Conservation (phyloP, 2,329 filamentous ascomycete species). For the Emydomyces testavorans region DNA sequence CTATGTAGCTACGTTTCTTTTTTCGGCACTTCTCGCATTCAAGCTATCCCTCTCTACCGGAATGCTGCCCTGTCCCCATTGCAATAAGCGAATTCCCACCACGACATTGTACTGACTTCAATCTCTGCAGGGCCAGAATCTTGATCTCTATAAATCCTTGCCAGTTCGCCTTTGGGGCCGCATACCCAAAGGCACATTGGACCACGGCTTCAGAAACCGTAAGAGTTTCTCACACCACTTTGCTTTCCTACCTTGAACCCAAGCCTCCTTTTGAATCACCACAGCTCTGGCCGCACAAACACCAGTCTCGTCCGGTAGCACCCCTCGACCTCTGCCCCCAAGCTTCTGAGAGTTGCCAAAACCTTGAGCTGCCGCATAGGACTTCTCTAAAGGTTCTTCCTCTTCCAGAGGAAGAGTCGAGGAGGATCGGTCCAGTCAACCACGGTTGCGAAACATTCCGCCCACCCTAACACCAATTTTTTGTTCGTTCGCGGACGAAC, state of each 20-base stretch:
- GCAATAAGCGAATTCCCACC: not conserved
- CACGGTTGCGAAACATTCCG: constrained; percentile 85
- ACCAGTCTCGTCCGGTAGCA: constrained; percentile 5
- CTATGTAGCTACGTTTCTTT: constrained; percentile 3
- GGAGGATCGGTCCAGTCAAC: constrained; percentile 88
- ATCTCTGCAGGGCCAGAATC: constrained; percentile 1
- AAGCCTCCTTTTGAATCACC: constrained; percentile 10
- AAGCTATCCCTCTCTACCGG: not conserved
- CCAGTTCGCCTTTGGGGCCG: constrained; percentile 29
- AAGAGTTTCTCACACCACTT: constrained; percentile 2
- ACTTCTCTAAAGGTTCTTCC: constrained; percentile 96
- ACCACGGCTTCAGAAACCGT: constrained; percentile 33
- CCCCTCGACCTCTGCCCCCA: constrained; percentile 22
- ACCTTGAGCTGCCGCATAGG: constrained; percentile 98
- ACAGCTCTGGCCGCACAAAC: constrained; percentile 10
- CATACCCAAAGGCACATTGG: constrained; percentile 29
- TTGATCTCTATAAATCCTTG: constrained; percentile 6
- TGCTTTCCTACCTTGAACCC: constrained; percentile 7
- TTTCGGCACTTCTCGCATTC: constrained; percentile 2
- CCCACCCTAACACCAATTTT: constrained; percentile 68
- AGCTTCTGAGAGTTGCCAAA: constrained; percentile 45
- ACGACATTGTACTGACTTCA: not conserved
- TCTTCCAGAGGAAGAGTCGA: constrained; percentile 99
- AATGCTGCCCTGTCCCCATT: not conserved
- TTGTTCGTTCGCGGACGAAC: constrained; percentile 15